phyloP scores from a whole-genome alignment of 1,284 basidiomycete genomes.

The Inonotus obliquus region DNA sequence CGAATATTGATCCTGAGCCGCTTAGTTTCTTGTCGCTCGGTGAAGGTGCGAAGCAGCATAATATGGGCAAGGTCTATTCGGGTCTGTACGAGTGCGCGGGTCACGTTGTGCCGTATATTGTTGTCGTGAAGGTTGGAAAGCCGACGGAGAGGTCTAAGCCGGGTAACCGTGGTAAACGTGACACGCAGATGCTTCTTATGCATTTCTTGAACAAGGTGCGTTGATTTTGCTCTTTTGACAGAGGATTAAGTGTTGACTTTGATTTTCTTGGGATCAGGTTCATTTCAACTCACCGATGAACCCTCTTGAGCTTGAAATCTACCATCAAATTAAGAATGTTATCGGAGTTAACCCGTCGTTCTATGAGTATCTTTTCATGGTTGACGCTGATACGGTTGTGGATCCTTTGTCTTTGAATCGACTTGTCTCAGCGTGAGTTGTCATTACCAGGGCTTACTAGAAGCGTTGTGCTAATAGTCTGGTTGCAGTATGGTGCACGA shows the following conservation, averaged over 20 bases:
- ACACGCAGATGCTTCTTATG: slow-evolving; percentile 95
- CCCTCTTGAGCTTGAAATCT: slow-evolving; percentile 95
- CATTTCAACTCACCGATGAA: slow-evolving; percentile 98
- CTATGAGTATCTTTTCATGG: slow-evolving; percentile 96
- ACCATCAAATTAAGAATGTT: slow-evolving; percentile 99
- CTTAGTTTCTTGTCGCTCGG: slow-evolving; percentile 92
- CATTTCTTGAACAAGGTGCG: slow-evolving; percentile 92
- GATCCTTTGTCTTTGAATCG: slow-evolving; percentile 84
- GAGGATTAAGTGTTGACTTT: slow-evolving; percentile 3
- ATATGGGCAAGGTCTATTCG: slow-evolving; percentile 98
- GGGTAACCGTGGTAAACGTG: slow-evolving; percentile 95
- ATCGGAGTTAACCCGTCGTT: slow-evolving; percentile 98
- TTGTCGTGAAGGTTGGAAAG: slow-evolving; percentile 96
- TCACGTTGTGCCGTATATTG: slow-evolving; percentile 95
- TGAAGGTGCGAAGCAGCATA: slow-evolving; percentile 94
- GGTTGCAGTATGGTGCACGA: slow-evolving; percentile 77
- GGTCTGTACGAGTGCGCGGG: slow-evolving; percentile 93
- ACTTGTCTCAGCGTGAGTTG: slow-evolving; percentile 83
- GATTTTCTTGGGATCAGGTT: slow-evolving; percentile 48
- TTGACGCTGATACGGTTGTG: slow-evolving; percentile 96
- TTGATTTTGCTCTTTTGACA: background rate
- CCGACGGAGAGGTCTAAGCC: slow-evolving; percentile 91
- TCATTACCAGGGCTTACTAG: background rate
- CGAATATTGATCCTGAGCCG: slow-evolving; percentile 91
- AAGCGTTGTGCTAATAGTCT: slow-evolving; percentile 18